A percentile compares a stretch with the other conserved stretches of the same genome.
phyloP scores from a whole-genome alignment of 495 filamentous ascomycete species.

The Pseudoneurospora amorphoporcata region DNA sequence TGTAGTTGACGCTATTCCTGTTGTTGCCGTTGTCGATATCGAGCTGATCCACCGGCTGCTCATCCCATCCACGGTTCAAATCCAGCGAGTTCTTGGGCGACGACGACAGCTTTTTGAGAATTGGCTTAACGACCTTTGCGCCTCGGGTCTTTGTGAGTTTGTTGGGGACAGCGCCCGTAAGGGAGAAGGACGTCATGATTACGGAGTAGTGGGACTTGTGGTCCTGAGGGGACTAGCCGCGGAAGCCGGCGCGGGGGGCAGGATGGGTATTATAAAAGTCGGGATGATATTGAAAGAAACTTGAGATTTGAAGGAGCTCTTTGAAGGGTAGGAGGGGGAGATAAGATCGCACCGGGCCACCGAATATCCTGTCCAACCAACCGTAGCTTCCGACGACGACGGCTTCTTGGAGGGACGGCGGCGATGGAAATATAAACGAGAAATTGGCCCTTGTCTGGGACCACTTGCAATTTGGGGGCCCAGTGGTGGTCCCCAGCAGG shows the following conservation, averaged over 20 bases:
- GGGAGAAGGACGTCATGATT: conserved; percentile 29
- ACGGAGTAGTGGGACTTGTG: conserved; percentile 1
- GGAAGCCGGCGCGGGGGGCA: background rate
- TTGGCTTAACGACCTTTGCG: conserved; percentile 39
- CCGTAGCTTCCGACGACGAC: background rate
- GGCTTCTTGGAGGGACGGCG: background rate
- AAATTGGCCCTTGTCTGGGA: background rate
- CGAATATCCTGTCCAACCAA: background rate
- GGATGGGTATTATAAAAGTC: conserved; percentile 1
- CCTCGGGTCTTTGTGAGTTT: conserved; percentile 34
- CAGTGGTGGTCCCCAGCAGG: background rate
- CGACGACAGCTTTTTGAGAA: conserved; percentile 42
- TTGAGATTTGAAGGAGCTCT: background rate
- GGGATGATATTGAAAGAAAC: conserved; percentile 10
- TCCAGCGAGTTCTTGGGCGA: conserved; percentile 45
- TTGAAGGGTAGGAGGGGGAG: background rate
- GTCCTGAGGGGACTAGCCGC: background rate
- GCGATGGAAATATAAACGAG: background rate
- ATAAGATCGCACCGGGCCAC: background rate
- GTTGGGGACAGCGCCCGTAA: conserved; percentile 18
- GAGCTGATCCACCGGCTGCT: conserved; percentile 32
- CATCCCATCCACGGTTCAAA: conserved; percentile 40
- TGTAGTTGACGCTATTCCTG: conserved; percentile 9
- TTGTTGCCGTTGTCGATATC: conserved; percentile 5
- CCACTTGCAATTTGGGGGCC: background rate